Evolutionary conservation across 2,329 filamentous ascomycete genomes (phyloP).

Genomic region (Colletotrichum musicola): DNA sequence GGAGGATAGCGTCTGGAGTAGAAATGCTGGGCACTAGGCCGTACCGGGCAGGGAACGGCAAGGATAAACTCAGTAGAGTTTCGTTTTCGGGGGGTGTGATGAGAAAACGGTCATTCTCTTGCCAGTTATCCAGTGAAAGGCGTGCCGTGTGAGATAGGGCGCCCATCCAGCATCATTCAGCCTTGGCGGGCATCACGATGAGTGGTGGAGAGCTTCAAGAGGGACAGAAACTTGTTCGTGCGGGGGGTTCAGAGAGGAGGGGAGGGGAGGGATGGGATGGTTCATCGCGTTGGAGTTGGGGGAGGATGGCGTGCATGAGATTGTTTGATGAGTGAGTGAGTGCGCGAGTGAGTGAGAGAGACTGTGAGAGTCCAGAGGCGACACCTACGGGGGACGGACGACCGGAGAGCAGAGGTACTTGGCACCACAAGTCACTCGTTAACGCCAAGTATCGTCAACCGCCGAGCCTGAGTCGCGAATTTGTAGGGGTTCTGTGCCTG

Average conservation of each 20-base stretch:
- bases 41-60: neutral
- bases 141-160: constrained; percentile 13
- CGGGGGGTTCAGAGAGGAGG: neutral
- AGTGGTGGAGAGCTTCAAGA: neutral
- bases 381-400: too few species aligned
- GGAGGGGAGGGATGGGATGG: neutral
- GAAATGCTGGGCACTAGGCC: too few species aligned
- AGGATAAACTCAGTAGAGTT: constrained; percentile 9
- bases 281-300: neutral
- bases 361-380: too few species aligned
- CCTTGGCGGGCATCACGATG: constrained; percentile 29
- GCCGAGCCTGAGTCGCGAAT: constrained; percentile 17
- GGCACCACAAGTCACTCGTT: constrained; percentile 33
- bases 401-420: constrained; percentile 12
- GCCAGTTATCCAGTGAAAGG: neutral
- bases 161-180: constrained; percentile 24
- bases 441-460: constrained; percentile 35
- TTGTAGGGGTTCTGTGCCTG: neutral
- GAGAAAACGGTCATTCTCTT: neutral
- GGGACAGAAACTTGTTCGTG: constrained; percentile 3
- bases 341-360: too few species aligned
- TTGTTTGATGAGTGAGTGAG: too few species aligned
- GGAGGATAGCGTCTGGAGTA: too few species aligned
- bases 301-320: too few species aligned
- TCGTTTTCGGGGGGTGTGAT: neutral